phyloP scores from a whole-genome alignment of 2,329 filamentous ascomycete genomes.

The Colletotrichum liriopes region DNA sequence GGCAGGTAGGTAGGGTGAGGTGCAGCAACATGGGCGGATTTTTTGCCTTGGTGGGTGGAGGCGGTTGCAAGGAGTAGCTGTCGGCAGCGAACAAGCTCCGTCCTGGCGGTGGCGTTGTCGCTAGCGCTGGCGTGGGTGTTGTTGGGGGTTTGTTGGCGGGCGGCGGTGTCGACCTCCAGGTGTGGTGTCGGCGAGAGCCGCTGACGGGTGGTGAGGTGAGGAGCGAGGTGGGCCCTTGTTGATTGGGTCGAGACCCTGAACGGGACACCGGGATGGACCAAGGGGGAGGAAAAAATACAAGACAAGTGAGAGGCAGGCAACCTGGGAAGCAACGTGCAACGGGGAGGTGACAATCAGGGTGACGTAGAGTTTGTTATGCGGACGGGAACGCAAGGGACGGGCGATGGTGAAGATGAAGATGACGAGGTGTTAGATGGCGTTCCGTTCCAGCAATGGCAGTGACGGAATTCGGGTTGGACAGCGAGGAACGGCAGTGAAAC shows the following conservation, averaged over 20 bases:
- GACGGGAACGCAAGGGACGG: slow-evolving; percentile 30
- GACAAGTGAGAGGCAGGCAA: not conserved
- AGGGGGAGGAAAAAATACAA: not conserved
- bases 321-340: not conserved
- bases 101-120: slow-evolving; percentile 7
- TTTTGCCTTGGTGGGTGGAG: not conserved
- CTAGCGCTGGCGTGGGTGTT: not conserved
- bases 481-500: not conserved
- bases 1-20: not conserved
- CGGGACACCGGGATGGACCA: not conserved
- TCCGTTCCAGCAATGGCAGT: not conserved
- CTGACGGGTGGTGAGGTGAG: not conserved
- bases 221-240: not conserved
- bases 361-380: slow-evolving; percentile 33
- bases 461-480: not conserved
- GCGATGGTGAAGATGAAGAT: not conserved
- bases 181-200: slow-evolving; percentile 17
- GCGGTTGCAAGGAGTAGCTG: slow-evolving; percentile 31
- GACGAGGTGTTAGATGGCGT: not conserved
- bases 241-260: slow-evolving; percentile 18
- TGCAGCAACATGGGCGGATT: slow-evolving; percentile 1
- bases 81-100: slow-evolving; percentile 29
- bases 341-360: slow-evolving; percentile 2
- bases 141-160: not conserved
- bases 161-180: not conserved